Conservation (phyloP, 352 stramenopile genomes). For the Pythium utonaiense region DNA sequence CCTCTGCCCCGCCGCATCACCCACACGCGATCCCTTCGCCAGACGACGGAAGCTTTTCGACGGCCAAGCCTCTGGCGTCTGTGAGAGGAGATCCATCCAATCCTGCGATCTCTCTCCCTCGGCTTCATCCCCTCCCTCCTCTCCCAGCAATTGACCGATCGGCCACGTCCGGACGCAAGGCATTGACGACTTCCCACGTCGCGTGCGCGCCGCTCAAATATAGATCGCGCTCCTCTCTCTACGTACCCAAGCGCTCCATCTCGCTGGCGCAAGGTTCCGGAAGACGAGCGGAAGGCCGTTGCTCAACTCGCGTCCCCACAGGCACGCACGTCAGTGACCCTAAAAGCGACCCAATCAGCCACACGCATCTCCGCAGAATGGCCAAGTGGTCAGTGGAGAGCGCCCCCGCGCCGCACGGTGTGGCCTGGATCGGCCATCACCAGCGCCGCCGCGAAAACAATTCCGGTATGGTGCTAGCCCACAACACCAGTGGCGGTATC, state of each 20-base stretch:
- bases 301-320: neutral
- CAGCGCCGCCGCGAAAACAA: slow-evolving; percentile 27
- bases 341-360: neutral
- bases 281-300: neutral
- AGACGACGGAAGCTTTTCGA: neutral
- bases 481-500: neutral
- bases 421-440: slow-evolving; percentile 8
- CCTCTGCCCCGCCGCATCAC: neutral
- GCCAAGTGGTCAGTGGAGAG: slow-evolving; percentile 24
- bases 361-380: slow-evolving; percentile 6
- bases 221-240: neutral
- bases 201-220: neutral
- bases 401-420: slow-evolving; percentile 9
- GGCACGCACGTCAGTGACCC: neutral
- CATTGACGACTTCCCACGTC: slow-evolving; percentile 6
- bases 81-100: neutral
- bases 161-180: neutral
- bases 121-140: no score
- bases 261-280: slow-evolving; percentile 3
- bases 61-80: neutral
- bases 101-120: no score
- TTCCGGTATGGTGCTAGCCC: slow-evolving; percentile 21
- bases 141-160: neutral
- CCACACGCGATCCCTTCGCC: neutral
- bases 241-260: neutral